These are phyloP conservation scores for Samsoniella hepiali DNA, from an alignment of 2,329 filamentous ascomycete genomes.

Conservation along the genomic window DNA sequence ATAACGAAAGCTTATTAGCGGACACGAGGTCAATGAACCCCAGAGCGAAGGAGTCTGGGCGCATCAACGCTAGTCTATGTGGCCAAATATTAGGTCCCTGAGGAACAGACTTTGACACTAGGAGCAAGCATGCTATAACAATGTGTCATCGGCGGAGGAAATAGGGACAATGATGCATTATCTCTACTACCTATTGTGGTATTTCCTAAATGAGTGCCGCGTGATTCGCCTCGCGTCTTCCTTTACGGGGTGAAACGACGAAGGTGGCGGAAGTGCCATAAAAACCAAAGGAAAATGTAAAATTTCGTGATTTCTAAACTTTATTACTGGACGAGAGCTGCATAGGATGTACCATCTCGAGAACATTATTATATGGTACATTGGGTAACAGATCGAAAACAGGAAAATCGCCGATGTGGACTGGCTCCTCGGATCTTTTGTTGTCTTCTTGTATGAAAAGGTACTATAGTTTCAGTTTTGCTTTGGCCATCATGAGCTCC, in stretches of 20 bases:
- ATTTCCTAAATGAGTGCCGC: background rate
- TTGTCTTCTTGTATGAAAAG: too few species aligned
- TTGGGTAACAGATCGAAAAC: too few species aligned
- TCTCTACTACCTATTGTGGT: background rate
- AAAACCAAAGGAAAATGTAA: background rate
- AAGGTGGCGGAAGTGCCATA: too few species aligned
- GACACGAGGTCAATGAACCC: background rate
- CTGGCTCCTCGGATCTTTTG: background rate
- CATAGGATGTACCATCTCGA: background rate
- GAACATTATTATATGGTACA: background rate
- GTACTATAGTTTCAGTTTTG: conserved; percentile 23
- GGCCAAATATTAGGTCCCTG: background rate
- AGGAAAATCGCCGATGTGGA: background rate
- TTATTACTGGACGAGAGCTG: background rate
- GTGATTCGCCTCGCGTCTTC: background rate
- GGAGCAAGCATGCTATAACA: too few species aligned
- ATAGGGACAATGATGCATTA: background rate
- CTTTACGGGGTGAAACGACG: background rate
- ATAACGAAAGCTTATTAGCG: too few species aligned
- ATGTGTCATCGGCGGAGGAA: background rate
- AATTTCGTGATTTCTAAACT: background rate
- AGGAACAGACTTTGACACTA: background rate
- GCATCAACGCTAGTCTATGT: background rate
- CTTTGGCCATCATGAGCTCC: conserved; percentile 32
- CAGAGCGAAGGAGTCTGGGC: background rate